These are phyloP conservation scores for Ascoidea tarda DNA, from an alignment of 805 yeast species.

Conservation along the genomic window DNA sequence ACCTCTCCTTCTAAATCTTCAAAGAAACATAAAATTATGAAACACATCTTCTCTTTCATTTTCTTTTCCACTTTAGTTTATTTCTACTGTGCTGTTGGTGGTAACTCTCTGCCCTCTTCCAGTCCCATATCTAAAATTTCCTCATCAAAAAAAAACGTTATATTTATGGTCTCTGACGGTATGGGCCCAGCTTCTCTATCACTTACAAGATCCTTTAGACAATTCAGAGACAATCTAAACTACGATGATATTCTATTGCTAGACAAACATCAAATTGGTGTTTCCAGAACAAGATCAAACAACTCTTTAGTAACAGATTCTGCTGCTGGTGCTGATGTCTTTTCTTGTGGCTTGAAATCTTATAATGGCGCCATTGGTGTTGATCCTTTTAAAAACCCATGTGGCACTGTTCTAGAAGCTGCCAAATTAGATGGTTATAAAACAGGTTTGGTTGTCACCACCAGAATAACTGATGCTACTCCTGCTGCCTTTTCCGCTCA, in stretches of 20 bases:
- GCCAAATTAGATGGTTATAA: conserved; percentile 66
- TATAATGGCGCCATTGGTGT: conserved; percentile 94
- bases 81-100: too few relatives aligned
- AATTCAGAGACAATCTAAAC: conserved; percentile 38
- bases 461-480: conserved; percentile 88
- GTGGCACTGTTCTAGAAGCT: conserved; percentile 83
- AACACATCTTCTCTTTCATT: too few relatives aligned
- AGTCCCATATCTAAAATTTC: too few relatives aligned
- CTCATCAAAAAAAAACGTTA: conserved; percentile 47
- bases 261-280: conserved; percentile 65
- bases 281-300: conserved; percentile 72
- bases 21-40: too few relatives aligned
- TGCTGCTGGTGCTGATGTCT: conserved; percentile 96
- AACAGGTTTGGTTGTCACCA: conserved; percentile 88
- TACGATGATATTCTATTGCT: conserved; percentile 42
- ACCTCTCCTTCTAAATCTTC: too few relatives aligned
- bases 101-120: too few relatives aligned
- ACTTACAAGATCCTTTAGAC: conserved; percentile 63
- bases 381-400: conserved; percentile 48
- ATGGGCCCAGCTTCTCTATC: conserved; percentile 87
- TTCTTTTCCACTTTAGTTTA: too few relatives aligned
- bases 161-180: conserved; percentile 89
- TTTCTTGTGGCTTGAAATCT: conserved; percentile 69
- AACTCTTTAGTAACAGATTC: conserved; percentile 78
- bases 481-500: conserved; percentile 86